A percentile compares a stretch with the other conserved stretches of the same genome.
phyloP scores from a whole-genome alignment of 1,139 yeast genomes.

The Lodderomyces jiufengensis region DNA sequence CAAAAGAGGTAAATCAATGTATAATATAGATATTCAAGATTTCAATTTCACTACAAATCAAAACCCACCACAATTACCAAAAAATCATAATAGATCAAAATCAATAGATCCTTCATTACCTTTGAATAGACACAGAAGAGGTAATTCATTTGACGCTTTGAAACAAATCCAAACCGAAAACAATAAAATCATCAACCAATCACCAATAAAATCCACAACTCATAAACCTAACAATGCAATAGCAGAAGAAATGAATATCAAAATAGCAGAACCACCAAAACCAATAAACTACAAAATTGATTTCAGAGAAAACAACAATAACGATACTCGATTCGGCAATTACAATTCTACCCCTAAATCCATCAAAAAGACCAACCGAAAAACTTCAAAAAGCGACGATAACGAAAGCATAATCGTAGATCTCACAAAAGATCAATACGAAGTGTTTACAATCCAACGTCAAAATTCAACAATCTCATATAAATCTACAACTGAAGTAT shows the following conservation, averaged over 20 bases:
- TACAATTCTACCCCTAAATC: slow-evolving; percentile 4
- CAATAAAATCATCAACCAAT: no score
- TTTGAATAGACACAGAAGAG: not conserved
- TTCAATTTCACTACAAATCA: slow-evolving; percentile 18
- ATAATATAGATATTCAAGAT: slow-evolving; percentile 34
- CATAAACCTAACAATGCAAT: slow-evolving; percentile 3
- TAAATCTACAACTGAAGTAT: slow-evolving; percentile 37
- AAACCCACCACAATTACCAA: not conserved
- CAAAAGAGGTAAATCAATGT: slow-evolving; percentile 39
- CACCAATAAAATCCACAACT: no score
- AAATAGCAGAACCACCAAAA: slow-evolving; percentile 39
- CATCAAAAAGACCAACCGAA: slow-evolving; percentile 6
- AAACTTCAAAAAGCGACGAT: slow-evolving; percentile 18
- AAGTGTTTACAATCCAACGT: slow-evolving; percentile 35
- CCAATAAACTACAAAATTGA: slow-evolving; percentile 39
- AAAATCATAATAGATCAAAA: slow-evolving; percentile 2
- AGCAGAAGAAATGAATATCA: slow-evolving; percentile 19
- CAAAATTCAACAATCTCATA: slow-evolving; percentile 34
- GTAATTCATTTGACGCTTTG: slow-evolving; percentile 13
- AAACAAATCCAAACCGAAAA: slow-evolving; percentile 1
- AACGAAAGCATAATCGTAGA: slow-evolving; percentile 41
- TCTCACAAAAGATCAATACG: slow-evolving; percentile 40
- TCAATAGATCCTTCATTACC: slow-evolving; percentile 4
- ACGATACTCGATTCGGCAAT: slow-evolving; percentile 13
- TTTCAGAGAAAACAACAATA: slow-evolving; percentile 31